Evolutionary conservation across 2,329 filamentous ascomycete genomes (phyloP), one percentile per base, ranked within the genome.

Genomic region (Cercospora zeae-maydis): DNA sequence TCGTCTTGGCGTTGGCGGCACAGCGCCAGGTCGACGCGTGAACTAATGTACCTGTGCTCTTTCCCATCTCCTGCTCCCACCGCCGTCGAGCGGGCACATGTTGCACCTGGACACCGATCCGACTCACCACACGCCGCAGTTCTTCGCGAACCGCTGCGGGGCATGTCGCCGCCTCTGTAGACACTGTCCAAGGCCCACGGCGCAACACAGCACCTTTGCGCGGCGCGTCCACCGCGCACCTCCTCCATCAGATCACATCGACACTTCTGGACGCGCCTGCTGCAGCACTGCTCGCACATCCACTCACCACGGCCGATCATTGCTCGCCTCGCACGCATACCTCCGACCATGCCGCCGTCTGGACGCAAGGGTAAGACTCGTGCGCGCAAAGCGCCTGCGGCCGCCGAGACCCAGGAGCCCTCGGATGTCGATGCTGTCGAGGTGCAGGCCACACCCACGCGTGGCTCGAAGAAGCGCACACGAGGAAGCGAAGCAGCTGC

Each of bases 381-480:
- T n/a, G 70, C 67, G 59, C 70, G 71, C 47, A 69, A 68, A 61
- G 72, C 69, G 31, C 68, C 70, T 55, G 69, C 71, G 19, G 63
- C 66, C 37, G 66, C 68, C 21, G 70, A 70, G 54, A 60, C 64
- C 10, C 66, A 67, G 36, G 68, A 75, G 59, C 69, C 70, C 19
- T 77, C 75, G 30, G 79, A 81, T 67, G 70, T 68, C 31, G 75
- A 76, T 39, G 80, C 78, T 19, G 78, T 78, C 62, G 80, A 81
- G 66, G 76, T 78, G 30, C 78, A 80, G 69, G 74, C 78, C 66
- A 82, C 80, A 24, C 80, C 80, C 54, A 78, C 79, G 55, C 76
- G 80, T 59, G 80, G 80, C 65, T 78, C 79, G 60, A 77, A 79
- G 72, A 78, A 80, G 72, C 71, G 75, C 42, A 69, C 73, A 69